Conservation (phyloP, 163 green algal genomes). For the Scenedesmus sp. region DNA sequence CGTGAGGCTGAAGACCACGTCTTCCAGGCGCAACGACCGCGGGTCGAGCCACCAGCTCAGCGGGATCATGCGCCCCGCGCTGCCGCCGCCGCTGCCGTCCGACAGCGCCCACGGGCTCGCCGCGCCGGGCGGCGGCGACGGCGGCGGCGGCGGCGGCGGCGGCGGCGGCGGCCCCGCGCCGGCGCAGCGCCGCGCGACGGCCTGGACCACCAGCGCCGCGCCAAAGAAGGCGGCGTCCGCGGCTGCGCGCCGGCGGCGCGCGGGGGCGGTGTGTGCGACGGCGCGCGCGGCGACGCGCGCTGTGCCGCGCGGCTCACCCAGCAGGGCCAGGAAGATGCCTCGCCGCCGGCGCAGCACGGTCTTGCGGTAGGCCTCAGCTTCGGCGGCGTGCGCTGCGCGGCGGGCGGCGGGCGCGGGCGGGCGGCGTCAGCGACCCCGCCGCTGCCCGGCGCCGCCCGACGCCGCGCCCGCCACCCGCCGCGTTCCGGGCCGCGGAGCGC, state of each 20-base stretch:
- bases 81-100: not conserved
- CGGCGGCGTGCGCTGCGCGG: not conserved
- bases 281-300: too few relatives aligned
- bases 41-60: constrained; percentile 13
- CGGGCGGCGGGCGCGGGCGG: too few relatives aligned
- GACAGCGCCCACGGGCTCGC: too few relatives aligned
- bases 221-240: not conserved
- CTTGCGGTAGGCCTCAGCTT: not conserved
- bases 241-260: not conserved
- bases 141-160: too few relatives aligned
- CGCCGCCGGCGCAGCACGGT: not conserved
- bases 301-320: not conserved
- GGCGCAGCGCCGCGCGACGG: too few relatives aligned
- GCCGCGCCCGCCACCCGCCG: too few relatives aligned
- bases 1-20: constrained; percentile 3
- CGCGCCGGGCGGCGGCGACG: too few relatives aligned
- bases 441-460: too few relatives aligned
- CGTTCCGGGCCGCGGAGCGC: too few relatives aligned
- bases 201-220: not conserved
- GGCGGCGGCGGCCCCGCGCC: too few relatives aligned
- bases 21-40: not conserved
- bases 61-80: not conserved
- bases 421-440: too few relatives aligned
- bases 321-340: constrained; percentile 4
- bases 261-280: too few relatives aligned